A percentile compares a stretch with the other conserved stretches of the same genome.
phyloP scores from a whole-genome alignment of 2,329 filamentous ascomycete species.

The Aureobasidium sp. region DNA sequence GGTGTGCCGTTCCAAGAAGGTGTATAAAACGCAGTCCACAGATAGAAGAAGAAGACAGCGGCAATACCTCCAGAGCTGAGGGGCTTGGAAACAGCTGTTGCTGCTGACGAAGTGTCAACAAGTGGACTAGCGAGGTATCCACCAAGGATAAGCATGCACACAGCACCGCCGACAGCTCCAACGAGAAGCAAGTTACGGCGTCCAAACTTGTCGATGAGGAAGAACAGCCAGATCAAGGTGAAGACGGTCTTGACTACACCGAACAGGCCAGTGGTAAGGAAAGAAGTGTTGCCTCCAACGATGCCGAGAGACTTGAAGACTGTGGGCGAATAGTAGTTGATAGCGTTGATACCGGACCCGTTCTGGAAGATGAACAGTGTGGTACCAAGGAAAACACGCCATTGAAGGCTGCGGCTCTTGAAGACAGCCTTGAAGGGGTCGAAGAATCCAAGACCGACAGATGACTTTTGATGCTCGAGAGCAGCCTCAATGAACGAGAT shows the following conservation, averaged over 20 bases:
- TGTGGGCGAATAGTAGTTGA: conserved; percentile 56
- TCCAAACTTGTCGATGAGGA: conserved; percentile 32
- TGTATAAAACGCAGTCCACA: conserved; percentile 47
- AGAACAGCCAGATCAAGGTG: conserved; percentile 32
- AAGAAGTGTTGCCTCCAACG: conserved; percentile 47
- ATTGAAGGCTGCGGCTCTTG: conserved; percentile 14
- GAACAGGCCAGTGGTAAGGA: conserved; percentile 43
- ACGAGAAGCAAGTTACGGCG: conserved; percentile 37
- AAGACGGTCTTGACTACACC: conserved; percentile 24
- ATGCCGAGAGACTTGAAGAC: conserved; percentile 61
- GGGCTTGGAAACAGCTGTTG: conserved; percentile 34
- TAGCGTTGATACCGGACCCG: conserved; percentile 14
- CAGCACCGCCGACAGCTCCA: conserved; percentile 40
- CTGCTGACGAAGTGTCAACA: conserved; percentile 17
- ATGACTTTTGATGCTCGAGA: conserved; percentile 42
- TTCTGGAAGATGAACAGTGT: conserved; percentile 17
- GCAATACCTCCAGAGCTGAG: conserved; percentile 40
- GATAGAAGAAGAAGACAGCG: conserved; percentile 47
- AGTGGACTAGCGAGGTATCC: conserved; percentile 41
- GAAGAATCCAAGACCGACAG: conserved; percentile 13
- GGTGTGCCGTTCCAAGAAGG: conserved; percentile 27
- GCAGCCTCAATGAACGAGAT: conserved; percentile 62
- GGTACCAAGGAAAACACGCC: conserved; percentile 17
- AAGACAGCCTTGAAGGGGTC: conserved; percentile 14
- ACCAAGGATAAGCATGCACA: conserved; percentile 45